Evolutionary conservation across 176 grass and related monocot species (phyloP).

Genomic region (Melocanna baccifera): DNA sequence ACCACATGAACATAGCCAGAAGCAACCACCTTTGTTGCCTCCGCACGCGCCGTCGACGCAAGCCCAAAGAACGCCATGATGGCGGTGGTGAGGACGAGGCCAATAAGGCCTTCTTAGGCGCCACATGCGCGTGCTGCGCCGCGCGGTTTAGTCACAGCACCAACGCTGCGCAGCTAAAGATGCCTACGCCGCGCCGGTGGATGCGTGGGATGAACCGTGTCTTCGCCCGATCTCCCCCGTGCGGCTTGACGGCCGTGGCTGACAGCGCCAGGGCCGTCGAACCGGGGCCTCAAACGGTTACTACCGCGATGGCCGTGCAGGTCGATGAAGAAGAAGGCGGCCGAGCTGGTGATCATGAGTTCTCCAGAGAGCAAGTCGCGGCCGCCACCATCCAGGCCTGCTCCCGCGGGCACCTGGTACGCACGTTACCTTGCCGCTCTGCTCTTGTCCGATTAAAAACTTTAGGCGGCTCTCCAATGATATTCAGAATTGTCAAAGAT

Average conservation of each 20-base stretch:
- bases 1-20: not conserved
- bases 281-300: too few species aligned
- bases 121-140: not conserved
- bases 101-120: not conserved
- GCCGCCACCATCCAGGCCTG: constrained; percentile 37
- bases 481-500: not conserved
- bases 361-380: not conserved
- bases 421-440: not conserved
- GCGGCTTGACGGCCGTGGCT: not conserved
- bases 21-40: not conserved
- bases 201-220: constrained; percentile 3
- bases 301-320: not conserved
- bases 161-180: not conserved
- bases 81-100: not conserved
- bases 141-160: not conserved
- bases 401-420: constrained; percentile 45
- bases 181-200: not conserved
- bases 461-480: not conserved
- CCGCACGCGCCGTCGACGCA: not conserved
- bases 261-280: not conserved
- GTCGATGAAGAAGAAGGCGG: not conserved
- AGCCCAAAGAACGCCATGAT: not conserved
- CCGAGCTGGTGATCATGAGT: not conserved
- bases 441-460: not conserved
- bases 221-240: not conserved